Conservation (phyloP, 306 rosid genomes). For the Mimosa pudica region DNA sequence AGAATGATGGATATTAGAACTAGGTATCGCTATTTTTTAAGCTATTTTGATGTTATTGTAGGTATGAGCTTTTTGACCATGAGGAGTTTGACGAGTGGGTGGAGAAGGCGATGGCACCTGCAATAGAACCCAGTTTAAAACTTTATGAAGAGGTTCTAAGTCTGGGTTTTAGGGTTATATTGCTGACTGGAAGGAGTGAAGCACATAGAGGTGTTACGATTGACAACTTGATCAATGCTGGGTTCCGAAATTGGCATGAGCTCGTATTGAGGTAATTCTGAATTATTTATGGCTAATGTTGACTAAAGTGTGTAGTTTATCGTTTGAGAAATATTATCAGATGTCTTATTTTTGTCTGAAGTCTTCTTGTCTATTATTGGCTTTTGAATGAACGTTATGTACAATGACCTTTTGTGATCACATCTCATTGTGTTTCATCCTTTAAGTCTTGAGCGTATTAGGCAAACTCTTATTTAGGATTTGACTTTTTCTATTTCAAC, state of each 20-base stretch:
- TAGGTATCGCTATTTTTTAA: conserved; percentile 6
- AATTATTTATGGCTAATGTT: neutral
- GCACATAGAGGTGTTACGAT: conserved; percentile 58
- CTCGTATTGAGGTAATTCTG: conserved; percentile 60
- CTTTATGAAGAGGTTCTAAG: conserved; percentile 71
- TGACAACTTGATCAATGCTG: conserved; percentile 73
- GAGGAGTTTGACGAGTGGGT: conserved; percentile 76
- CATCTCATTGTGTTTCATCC: neutral
- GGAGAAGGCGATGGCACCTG: conserved; percentile 63
- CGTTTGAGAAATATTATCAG: neutral
- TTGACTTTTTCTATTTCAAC: neutral
- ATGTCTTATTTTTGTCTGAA: neutral
- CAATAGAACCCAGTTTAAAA: conserved; percentile 69
- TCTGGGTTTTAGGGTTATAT: conserved; percentile 76
- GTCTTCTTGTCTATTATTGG: neutral
- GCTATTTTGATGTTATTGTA: conserved; percentile 40
- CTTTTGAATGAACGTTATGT: conserved; percentile 4
- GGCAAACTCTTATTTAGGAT: neutral
- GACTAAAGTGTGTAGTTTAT: neutral
- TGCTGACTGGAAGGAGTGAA: conserved; percentile 87
- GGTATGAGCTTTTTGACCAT: conserved; percentile 65
- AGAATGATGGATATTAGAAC: too few species aligned
- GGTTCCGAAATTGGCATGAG: conserved; percentile 73
- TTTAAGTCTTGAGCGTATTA: neutral
- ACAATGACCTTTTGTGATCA: conserved; percentile 11